Percentiles rank a stretch among this genome's conserved stretches.
Evolutionary conservation across 2,329 filamentous ascomycete genomes (phyloP).

Genomic region (Sphaerulina musiva): DNA sequence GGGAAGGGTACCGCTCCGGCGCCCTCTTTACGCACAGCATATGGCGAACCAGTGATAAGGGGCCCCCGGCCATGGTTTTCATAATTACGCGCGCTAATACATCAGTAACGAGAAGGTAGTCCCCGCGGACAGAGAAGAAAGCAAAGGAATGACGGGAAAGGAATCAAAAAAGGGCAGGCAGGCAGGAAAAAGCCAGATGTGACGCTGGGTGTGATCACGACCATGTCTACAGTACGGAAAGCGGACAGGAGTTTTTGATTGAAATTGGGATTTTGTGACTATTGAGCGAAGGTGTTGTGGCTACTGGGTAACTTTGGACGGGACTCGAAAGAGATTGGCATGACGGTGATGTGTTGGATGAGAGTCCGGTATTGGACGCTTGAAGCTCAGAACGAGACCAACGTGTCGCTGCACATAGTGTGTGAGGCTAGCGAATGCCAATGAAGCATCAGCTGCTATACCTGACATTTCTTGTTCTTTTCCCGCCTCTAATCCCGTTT

Average conservation of each 20-base stretch:
- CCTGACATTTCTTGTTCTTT: too few relatives aligned
- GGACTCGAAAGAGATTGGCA: background rate
- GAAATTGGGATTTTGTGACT: background rate
- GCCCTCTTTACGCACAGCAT: slow-evolving; percentile 9
- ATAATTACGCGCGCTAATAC: background rate
- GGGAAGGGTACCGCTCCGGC: slow-evolving; percentile 15
- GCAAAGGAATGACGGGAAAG: background rate
- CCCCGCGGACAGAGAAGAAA: slow-evolving; percentile 11
- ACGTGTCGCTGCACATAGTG: too few relatives aligned
- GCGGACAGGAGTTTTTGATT: background rate
- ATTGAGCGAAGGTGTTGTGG: background rate
- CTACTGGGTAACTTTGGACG: background rate
- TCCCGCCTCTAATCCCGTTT: too few relatives aligned
- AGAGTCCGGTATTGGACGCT: background rate
- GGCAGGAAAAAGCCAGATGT: background rate
- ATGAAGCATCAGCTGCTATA: too few relatives aligned
- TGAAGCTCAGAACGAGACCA: too few relatives aligned
- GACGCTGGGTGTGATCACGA: background rate
- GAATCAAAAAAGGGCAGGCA: background rate
- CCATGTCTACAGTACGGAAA: background rate
- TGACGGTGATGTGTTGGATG: background rate
- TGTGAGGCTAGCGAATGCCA: too few relatives aligned
- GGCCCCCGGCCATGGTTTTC: background rate
- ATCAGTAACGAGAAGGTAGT: slow-evolving; percentile 1
- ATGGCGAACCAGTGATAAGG: slow-evolving; percentile 12